Evolutionary conservation across 805 yeast genomes (phyloP), one percentile per base, ranked within the genome.

Genomic region (Candida tibetensis): DNA sequence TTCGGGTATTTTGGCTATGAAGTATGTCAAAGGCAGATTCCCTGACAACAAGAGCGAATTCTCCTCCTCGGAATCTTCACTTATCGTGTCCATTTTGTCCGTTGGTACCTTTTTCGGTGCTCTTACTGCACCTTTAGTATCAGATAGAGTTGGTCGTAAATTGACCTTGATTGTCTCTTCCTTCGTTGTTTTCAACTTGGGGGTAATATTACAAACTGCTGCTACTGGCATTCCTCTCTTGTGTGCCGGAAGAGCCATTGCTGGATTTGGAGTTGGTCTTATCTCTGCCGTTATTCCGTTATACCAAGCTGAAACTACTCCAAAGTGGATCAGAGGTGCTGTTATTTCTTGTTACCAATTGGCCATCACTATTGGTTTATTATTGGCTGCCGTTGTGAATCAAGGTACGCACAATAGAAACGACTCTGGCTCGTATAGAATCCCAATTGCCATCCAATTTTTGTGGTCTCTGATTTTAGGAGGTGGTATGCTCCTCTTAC

Each of bases 301-400:
- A 41, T 67, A 67, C 54, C 66, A 60, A 47, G 59, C 71, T 17
- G 73, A 67, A 53, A 54, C 64, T 31, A 52, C 62, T 39, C 72
- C 72, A 35, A 64, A 62, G 48, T 63, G 68, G 66, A 59, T 64
- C 42, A 63, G 72, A 64, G 72, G 72, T 49, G 69, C 71, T 30
- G 54, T 66, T 39, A 64, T 66, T 30, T 60, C 69, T 16, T 59
- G 65, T 23, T 65, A 66, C 48, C 70, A 65, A 41, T 61, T 60
- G 55, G 67, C 67, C 36, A 64, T 66, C 36, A 66, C 72, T 36
- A 52, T 62, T 35, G 71, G 70, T 41, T 53, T 62, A 26, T 55
- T 64, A 32, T 54, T 66, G 40, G 68, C 71, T 14, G 57, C 67
- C 22, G 52, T 61, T 46, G 60, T 66, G 36, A 63, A 62, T 55